Evolutionary conservation across 1,284 basidiomycete species (phyloP), one percentile per base, ranked within the genome.

Genomic region (Mycocalia duriaeana): DNA sequence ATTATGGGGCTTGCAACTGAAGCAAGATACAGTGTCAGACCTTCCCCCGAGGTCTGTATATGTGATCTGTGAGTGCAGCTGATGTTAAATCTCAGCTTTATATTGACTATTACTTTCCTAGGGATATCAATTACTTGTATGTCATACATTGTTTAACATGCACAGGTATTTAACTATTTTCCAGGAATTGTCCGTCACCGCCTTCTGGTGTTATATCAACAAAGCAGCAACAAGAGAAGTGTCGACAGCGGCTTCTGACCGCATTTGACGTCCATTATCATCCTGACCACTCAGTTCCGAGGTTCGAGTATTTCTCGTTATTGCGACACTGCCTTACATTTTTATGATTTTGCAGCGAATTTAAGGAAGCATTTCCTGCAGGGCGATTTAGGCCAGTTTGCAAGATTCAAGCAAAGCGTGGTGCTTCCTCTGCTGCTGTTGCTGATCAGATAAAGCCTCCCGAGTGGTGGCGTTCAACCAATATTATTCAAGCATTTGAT

Each of bases 291-390:
- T 80, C 81, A 37, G 77, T 91, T 25, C 86, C 88, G 11, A 87
- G 82, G 84, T 84, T 53, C 28, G 70, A 52, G n/a, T n/a, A n/a
- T 22, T 47, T 53, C 11, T 38, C 50, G 39, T 45, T 42, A 36
- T 42, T 31, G 35, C 36, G 42, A 28, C 36, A 22, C 19, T 38
- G 44, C 47, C n/a, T 47, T 50, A 22, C n/a, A n/a, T n/a, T n/a
- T 51, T 40, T 31, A 11, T 20, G n/a, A 40, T 47, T 25, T 48
- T 50, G 11, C 54, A 89, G 87, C 51, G 94, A 97, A 65, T 91
- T 95, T 72, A 93, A 94, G 61, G 91, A 96, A 60, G 91, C 94
- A 2, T 97, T 95, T 71, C 93, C 94, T 3, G 89, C 87, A 2
- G 92, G 93, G 41, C 78, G 89, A 42, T 91, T 92, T 71, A 72